A percentile compares a stretch with the other conserved stretches of the same genome.
Evolutionary conservation across 2,329 filamentous ascomycete genomes (phyloP).

Genomic region (Alternaria ventricosa): DNA sequence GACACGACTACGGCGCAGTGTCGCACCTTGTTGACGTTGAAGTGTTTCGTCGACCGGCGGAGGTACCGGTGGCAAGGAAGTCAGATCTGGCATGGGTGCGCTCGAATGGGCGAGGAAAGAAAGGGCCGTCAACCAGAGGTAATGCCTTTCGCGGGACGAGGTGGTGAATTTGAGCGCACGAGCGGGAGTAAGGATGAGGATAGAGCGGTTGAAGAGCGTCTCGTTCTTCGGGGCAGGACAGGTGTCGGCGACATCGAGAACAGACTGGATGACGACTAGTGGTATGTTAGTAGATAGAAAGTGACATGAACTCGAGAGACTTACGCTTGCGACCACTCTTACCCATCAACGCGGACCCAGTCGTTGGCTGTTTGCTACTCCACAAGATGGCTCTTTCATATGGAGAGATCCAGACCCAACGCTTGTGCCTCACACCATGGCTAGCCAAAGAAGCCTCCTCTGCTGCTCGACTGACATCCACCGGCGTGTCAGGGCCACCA

Average conservation of each 20-base stretch:
- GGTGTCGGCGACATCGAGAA: conserved; percentile 95
- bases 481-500: conserved; percentile 68
- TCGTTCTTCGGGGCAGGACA: conserved; percentile 79
- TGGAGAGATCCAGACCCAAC: conserved; percentile 98
- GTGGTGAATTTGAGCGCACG: conserved; percentile 96
- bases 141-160: conserved; percentile 81
- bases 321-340: conserved; percentile 94
- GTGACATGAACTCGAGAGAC: conserved; percentile 48
- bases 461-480: conserved; percentile 58
- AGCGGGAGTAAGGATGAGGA: conserved; percentile 91
- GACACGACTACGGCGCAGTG: conserved; percentile 65
- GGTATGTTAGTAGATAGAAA: conserved; percentile 19
- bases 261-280: conserved; percentile 89
- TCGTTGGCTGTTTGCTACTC: conserved; percentile 96
- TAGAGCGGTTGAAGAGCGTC: conserved; percentile 85
- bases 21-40: conserved; percentile 44
- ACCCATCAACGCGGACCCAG: conserved; percentile 84
- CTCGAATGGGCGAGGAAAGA: conserved; percentile 93
- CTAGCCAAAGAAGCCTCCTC: conserved; percentile 70
- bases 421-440: conserved; percentile 78
- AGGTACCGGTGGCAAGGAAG: conserved; percentile 54
- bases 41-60: conserved; percentile 44
- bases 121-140: conserved; percentile 91
- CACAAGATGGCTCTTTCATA: conserved; percentile 96
- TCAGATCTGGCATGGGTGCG: conserved; percentile 77